Conservation (phyloP, 148 eudicot genomes). For the Vaccinium vitisidaea region DNA sequence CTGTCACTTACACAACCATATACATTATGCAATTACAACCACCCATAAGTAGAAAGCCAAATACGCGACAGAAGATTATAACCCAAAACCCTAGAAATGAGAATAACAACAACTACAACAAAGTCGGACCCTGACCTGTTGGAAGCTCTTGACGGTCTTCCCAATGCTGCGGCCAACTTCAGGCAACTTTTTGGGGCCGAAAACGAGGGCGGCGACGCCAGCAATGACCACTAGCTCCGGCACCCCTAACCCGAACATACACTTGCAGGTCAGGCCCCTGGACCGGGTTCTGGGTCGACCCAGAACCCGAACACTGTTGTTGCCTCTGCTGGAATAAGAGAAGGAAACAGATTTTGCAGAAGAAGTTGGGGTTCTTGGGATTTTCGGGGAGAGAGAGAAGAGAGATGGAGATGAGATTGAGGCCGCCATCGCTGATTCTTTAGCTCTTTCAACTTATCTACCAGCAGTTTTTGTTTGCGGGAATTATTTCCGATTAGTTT, state of each 20-base stretch:
- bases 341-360: slow-evolving; percentile 19
- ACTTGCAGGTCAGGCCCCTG: slow-evolving; percentile 50
- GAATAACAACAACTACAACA: background rate
- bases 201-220: slow-evolving; percentile 81
- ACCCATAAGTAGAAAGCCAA: background rate
- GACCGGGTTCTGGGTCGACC: slow-evolving; percentile 28
- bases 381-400: background rate
- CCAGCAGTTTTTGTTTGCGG: background rate
- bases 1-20: background rate
- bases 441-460: background rate
- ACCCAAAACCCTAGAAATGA: slow-evolving; percentile 2
- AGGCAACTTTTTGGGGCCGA: slow-evolving; percentile 85
- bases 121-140: slow-evolving; percentile 50
- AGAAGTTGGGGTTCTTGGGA: background rate
- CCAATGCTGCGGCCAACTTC: slow-evolving; percentile 86
- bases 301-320: slow-evolving; percentile 11
- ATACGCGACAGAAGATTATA: slow-evolving; percentile 6
- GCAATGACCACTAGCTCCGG: slow-evolving; percentile 94
- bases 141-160: slow-evolving; percentile 89
- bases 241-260: slow-evolving; percentile 83
- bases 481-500: background rate
- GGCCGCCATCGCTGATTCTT: slow-evolving; percentile 37
- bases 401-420: slow-evolving; percentile 20
- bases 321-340: slow-evolving; percentile 28
- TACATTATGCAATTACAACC: background rate